Percentiles rank a stretch among this genome's conserved stretches.
Evolutionary conservation across 345 rosid species (phyloP).

Genomic region (Heritiera fomes): DNA sequence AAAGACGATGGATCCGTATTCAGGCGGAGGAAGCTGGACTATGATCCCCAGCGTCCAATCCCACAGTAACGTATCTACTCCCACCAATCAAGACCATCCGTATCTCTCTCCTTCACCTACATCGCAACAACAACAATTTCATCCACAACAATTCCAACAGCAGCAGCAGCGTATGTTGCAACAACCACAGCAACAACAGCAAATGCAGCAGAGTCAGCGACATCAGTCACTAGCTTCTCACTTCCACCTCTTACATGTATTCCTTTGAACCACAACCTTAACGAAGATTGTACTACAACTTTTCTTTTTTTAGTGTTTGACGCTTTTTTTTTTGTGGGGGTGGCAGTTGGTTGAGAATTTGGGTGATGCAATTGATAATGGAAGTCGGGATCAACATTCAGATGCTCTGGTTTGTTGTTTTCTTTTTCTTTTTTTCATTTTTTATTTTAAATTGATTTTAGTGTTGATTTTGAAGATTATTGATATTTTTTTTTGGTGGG

Average conservation of each 20-base stretch:
- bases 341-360: slow-evolving; percentile 73
- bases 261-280: neutral
- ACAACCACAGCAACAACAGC: slow-evolving; percentile 37
- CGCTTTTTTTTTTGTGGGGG: slow-evolving; percentile 3
- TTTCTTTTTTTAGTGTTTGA: neutral
- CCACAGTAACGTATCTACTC: slow-evolving; percentile 50
- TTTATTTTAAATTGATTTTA: neutral
- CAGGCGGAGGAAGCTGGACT: slow-evolving; percentile 51
- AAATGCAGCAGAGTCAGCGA: slow-evolving; percentile 47
- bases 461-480: neutral
- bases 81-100: slow-evolving; percentile 56
- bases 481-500: slow-evolving; percentile 20
- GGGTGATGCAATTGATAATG: slow-evolving; percentile 66
- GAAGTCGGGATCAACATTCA: slow-evolving; percentile 75
- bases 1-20: slow-evolving; percentile 42
- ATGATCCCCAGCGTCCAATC: slow-evolving; percentile 50
- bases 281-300: neutral
- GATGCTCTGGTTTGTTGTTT: slow-evolving; percentile 63
- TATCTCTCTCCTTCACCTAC: slow-evolving; percentile 41
- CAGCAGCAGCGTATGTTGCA: slow-evolving; percentile 32
- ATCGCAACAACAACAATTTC: slow-evolving; percentile 39
- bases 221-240: slow-evolving; percentile 93
- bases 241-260: slow-evolving; percentile 73
- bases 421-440: slow-evolving; percentile 2
- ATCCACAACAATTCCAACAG: slow-evolving; percentile 35